Conservation (phyloP, 495 filamentous ascomycete species). For the Hypoxylon lienhwacheense region DNA sequence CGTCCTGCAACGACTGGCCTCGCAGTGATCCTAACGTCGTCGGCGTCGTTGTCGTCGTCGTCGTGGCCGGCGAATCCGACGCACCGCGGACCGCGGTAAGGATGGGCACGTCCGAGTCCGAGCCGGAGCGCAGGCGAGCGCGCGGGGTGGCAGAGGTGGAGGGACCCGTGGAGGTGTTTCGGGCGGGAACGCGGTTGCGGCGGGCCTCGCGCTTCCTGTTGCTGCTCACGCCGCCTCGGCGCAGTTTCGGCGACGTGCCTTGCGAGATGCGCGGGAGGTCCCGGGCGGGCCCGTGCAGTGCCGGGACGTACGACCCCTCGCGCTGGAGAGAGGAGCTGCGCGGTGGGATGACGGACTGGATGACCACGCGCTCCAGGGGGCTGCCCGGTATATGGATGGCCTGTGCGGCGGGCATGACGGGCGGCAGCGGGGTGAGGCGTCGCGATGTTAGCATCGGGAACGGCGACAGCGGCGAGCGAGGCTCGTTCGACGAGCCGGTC, state of each 20-base stretch:
- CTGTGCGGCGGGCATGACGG: not conserved
- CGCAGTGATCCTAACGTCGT: not conserved
- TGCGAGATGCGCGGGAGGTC: not conserved
- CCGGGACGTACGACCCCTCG: not conserved
- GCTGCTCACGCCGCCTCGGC: not conserved
- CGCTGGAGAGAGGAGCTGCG: conserved; percentile 8
- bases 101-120: not conserved
- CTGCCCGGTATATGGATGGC: not conserved
- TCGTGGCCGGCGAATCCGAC: not conserved
- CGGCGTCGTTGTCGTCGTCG: not conserved
- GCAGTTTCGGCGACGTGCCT: not conserved
- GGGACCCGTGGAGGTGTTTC: not conserved
- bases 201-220: not conserved
- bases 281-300: not conserved
- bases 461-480: not conserved
- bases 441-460: not conserved
- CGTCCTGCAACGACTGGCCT: not conserved
- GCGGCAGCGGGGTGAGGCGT: not conserved
- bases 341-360: not conserved
- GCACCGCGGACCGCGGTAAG: not conserved
- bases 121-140: not conserved
- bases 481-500: not conserved
- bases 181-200: too few relatives aligned
- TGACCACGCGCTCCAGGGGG: conserved; percentile 4
- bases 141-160: not conserved